Conservation (phyloP, 805 yeast genomes). For the Candida arabinofermentans region DNA sequence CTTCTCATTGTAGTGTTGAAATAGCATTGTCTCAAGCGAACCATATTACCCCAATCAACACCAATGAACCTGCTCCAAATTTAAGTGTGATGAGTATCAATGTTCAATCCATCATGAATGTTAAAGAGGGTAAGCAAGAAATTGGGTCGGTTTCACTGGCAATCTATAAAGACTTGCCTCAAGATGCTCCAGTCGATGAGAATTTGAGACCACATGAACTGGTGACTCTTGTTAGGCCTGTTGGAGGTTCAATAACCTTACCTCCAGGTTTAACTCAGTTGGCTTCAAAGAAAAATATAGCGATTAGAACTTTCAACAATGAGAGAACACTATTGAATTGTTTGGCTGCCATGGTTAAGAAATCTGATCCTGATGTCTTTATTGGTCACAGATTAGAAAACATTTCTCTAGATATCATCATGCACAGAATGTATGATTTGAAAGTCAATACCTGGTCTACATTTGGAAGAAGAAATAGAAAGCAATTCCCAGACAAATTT, state of each 20-base stretch:
- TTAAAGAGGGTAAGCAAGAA: conserved; percentile 76
- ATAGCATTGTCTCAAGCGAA: conserved; percentile 51
- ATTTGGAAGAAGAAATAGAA: conserved; percentile 78
- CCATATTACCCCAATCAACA: conserved; percentile 43
- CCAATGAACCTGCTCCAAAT: conserved; percentile 51
- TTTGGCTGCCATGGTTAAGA: conserved; percentile 65
- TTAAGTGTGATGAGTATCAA: conserved; percentile 71
- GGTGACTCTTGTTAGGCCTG: conserved; percentile 77
- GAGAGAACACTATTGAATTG: conserved; percentile 74
- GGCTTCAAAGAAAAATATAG: conserved; percentile 51
- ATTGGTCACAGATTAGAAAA: conserved; percentile 85
- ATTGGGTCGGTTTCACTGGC: conserved; percentile 80
- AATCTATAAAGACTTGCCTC: conserved; percentile 62
- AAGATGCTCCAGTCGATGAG: conserved; percentile 70
- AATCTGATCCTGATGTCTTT: conserved; percentile 85
- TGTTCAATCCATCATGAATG: conserved; percentile 76
- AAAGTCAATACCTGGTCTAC: conserved; percentile 74
- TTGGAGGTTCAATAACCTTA: conserved; percentile 51
- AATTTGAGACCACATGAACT: conserved; percentile 55
- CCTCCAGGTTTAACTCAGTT: conserved; percentile 73
- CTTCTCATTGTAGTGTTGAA: conserved; percentile 82
- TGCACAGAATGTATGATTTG: conserved; percentile 75
- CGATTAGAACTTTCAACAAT: conserved; percentile 57
- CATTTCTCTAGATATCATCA: conserved; percentile 70
- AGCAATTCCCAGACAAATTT: conserved; percentile 72